Evolutionary conservation across 1,139 yeast species (phyloP), one percentile per base, ranked within the genome.

Genomic region (Torulaspora globosa): DNA sequence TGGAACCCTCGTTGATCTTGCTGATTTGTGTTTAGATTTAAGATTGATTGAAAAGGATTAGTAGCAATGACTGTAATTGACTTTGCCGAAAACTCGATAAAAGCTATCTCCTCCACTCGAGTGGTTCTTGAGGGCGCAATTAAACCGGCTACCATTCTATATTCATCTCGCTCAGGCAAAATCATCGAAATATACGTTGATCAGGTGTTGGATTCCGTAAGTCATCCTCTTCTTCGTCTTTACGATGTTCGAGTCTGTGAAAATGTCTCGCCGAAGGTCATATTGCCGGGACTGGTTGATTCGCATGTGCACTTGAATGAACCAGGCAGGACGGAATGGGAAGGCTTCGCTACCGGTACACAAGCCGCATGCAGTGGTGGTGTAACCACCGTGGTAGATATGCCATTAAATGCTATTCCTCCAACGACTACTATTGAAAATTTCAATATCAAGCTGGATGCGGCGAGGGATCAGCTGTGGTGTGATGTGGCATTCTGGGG

Each of bases 401-500:
- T 90, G 97, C 97, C 97, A 0, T 71, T 90, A 59, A 90, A 90
- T 65, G 96, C 97, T 2, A 84, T 89, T 45, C 97, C 97, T 1
- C 97, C 97, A 23, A 90, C 97, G 1, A 89, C 97, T 1, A 87
- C 85, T 2, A 74, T 89, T 2, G 79, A 76, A 50, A 87, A 89
- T 66, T 78, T 90, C 61, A 74, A 84, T 48, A 70, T 75, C 50
- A 90, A 90, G 63, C 72, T 87, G 49, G 71, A 74, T 14, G 96
- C 97, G 1, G 94, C 96, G 1, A 68, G 72, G 51, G 84, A 80
- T 43, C 85, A 89, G 65, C 78, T 90, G 49, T 89, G 95, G 95
- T 94, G 86, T 30, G 96, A 90, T 61, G 89, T 86, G 10, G 97
- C 89, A 0, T 89, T 90, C 65, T 90, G 97, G 97, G 97, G 97